Evolutionary conservation across 2,329 filamentous ascomycete species (phyloP), one percentile per base, ranked within the genome.

Genomic region (Penicillium sp.): DNA sequence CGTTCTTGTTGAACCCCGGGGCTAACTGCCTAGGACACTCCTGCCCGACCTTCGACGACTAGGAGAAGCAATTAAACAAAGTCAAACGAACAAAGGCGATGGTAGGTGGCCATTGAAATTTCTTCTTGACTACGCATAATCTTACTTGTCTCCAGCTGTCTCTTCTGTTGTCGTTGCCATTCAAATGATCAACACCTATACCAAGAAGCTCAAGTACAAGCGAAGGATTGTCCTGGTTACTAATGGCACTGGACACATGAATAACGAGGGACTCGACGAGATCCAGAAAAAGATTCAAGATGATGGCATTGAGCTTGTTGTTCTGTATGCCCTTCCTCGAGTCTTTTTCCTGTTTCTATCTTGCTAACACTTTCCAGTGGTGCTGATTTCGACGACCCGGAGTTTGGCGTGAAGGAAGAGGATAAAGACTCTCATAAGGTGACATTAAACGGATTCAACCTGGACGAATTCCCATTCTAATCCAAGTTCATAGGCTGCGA

Each of bases 381-480:
- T 15, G 87, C 96, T 19, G 95, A 99, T 75, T 98, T 99, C 76
- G 93, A 99, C 73, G 93, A 97, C 75, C 75, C 87, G 1, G 93
- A 96, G 2, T 97, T 90, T 73, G 93, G 93, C 45, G 91, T 92
- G 74, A 96, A 96, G 76, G 94, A 98, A 79, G 93, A 97, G 75
- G 86, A 91, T 66, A 99, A 99, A 75, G 80, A 89, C 19, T 67
- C 75, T 0, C 75, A 77, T 56, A 98, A 98, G 83, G 88, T 89
- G 72, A n/a, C 17, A 22, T n/a, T 35, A 8, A 55, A 19, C 17
- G 7, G n/a, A 28, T 33, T 17, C 7, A 13, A 12, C 10, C 17
- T 33, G 15, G 3, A 44, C 24, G 28, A 30, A 4, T 30, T 6
- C 53, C 10, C 15, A 5, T 24, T 19, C 38, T 55, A 12, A 42